A percentile compares a stretch with the other conserved stretches of the same genome.
Evolutionary conservation across 2,329 filamentous ascomycete genomes (phyloP).

Genomic region (Aspergillus unguis): DNA sequence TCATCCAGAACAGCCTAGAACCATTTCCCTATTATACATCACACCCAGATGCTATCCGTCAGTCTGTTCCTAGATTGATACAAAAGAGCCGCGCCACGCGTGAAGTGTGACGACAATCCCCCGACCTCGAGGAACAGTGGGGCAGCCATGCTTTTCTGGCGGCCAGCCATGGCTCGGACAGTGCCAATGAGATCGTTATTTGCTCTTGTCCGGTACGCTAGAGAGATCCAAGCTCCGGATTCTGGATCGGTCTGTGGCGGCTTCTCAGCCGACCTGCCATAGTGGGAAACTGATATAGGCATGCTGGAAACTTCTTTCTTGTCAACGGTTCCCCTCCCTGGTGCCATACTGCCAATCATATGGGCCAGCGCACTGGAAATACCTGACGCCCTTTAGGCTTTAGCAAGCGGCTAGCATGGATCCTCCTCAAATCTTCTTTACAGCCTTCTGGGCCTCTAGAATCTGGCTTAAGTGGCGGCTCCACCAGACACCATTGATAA

Average conservation of each 20-base stretch:
- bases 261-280: conserved; percentile 18
- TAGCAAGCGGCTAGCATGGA: too few relatives aligned
- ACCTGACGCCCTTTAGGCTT: too few relatives aligned
- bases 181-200: neutral
- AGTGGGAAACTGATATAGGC: conserved; percentile 16
- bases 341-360: neutral
- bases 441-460: neutral
- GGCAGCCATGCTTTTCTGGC: neutral
- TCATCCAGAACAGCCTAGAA: too few relatives aligned
- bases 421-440: too few relatives aligned
- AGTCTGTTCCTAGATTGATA: too few relatives aligned
- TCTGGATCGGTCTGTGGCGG: neutral
- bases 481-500: neutral
- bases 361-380: too few relatives aligned
- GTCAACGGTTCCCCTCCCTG: neutral
- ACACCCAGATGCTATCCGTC: neutral
- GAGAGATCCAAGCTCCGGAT: conserved; percentile 4
- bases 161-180: neutral
- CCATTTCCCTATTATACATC: too few relatives aligned
- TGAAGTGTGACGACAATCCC: neutral
- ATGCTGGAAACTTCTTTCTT: conserved; percentile 5
- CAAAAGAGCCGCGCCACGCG: neutral
- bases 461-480: conserved; percentile 8
- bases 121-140: neutral
- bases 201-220: neutral